Evolutionary conservation across 148 eudicot species (phyloP).

Genomic region (Dysphania ambrosioides): DNA sequence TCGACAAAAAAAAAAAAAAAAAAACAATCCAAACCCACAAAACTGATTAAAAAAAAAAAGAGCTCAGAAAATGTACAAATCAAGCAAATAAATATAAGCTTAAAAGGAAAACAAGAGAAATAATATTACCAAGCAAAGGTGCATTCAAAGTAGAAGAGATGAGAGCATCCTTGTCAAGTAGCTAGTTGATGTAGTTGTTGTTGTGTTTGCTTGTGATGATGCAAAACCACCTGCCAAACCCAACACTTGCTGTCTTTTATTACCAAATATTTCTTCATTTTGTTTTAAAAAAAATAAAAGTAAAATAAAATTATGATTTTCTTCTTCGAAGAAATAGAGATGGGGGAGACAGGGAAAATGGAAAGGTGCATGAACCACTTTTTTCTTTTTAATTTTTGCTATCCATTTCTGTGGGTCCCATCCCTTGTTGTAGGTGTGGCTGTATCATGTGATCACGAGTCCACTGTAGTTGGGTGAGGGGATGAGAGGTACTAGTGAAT

Average conservation of each 20-base stretch:
- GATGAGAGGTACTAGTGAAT: too few relatives aligned
- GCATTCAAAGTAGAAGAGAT: not conserved
- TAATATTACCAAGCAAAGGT: not conserved
- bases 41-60: too few relatives aligned
- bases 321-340: conserved; percentile 13
- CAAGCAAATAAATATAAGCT: too few relatives aligned
- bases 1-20: too few relatives aligned
- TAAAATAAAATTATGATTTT: conserved; percentile 10
- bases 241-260: not conserved
- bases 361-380: conserved; percentile 35
- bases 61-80: too few relatives aligned
- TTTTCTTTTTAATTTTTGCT: conserved; percentile 20
- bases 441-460: conserved; percentile 5
- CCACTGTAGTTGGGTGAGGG: not conserved
- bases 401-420: conserved; percentile 10
- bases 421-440: not conserved
- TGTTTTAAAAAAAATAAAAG: not conserved
- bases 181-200: not conserved
- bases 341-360: conserved; percentile 5
- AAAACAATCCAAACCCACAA: too few relatives aligned
- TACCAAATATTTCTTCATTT: conserved; percentile 5
- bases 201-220: conserved; percentile 12
- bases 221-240: too few relatives aligned
- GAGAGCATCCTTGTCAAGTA: not conserved
- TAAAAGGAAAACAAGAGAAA: too few relatives aligned